Evolutionary conservation across 2,329 filamentous ascomycete species (phyloP).

Genomic region (Colletotrichum trifolii): DNA sequence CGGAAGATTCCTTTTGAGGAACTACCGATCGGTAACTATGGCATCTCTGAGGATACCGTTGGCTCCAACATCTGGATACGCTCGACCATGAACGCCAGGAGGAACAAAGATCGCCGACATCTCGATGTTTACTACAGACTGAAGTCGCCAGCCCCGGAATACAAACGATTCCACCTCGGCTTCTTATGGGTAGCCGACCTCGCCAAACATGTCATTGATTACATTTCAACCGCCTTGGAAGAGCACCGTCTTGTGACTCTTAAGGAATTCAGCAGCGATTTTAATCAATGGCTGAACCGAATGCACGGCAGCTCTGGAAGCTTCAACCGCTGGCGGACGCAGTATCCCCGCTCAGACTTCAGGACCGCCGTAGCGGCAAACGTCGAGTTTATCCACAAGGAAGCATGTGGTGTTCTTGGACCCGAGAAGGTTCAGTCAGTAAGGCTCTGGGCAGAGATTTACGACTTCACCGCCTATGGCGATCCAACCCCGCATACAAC

Average conservation of each 20-base stretch:
- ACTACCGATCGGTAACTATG: conserved; percentile 76
- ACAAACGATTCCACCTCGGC: conserved; percentile 68
- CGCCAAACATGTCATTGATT: conserved; percentile 79
- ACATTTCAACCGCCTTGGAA: conserved; percentile 53
- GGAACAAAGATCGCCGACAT: conserved; percentile 34
- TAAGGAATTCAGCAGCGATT: conserved; percentile 66
- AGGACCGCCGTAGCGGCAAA: conserved; percentile 69
- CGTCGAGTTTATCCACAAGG: conserved; percentile 72
- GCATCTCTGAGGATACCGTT: conserved; percentile 57
- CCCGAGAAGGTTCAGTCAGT: conserved; percentile 47
- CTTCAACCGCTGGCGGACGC: conserved; percentile 66
- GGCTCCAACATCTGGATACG: conserved; percentile 72
- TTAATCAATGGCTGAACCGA: conserved; percentile 65
- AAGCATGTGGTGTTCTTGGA: conserved; percentile 64
- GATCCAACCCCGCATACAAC: conserved; percentile 27
- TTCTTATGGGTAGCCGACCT: conserved; percentile 80
- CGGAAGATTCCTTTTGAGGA: conserved; percentile 64
- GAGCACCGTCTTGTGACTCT: conserved; percentile 56
- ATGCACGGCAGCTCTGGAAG: conserved; percentile 53
- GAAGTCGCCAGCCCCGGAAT: conserved; percentile 65
- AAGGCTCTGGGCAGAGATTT: conserved; percentile 65
- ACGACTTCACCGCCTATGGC: conserved; percentile 48
- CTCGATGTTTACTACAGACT: conserved; percentile 74
- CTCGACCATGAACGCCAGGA: conserved; percentile 55
- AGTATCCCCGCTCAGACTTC: conserved; percentile 68